phyloP scores from a whole-genome alignment of 495 filamentous ascomycete genomes.

The Aspergillus ostianus region DNA sequence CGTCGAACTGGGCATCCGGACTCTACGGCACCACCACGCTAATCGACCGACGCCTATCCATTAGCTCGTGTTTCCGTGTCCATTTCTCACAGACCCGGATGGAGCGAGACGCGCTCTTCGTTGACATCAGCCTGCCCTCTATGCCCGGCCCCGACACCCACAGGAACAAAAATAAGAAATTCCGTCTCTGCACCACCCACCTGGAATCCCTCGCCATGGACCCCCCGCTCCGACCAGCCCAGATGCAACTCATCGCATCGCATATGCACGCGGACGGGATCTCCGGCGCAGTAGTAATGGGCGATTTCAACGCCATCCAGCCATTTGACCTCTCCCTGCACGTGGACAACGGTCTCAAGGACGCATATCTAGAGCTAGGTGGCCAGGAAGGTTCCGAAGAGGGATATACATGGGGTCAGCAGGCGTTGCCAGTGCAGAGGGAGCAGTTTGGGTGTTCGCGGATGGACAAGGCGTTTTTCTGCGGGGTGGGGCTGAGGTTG shows the following conservation, averaged over 20 bases:
- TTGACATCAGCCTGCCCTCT: slow-evolving; percentile 1
- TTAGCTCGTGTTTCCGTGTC: slow-evolving; percentile 2
- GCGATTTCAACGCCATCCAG: slow-evolving; percentile 16
- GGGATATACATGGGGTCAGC: slow-evolving; percentile 17
- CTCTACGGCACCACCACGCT: slow-evolving; percentile 13
- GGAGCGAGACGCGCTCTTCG: slow-evolving; percentile 16
- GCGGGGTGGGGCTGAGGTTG: slow-evolving; percentile 2
- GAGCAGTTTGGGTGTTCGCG: slow-evolving; percentile 11
- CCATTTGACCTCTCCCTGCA: slow-evolving; percentile 12
- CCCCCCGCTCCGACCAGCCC: slow-evolving; percentile 7
- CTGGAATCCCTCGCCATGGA: slow-evolving; percentile 11
- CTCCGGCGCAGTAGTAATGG: slow-evolving; percentile 1
- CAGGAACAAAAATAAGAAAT: neutral
- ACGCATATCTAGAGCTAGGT: slow-evolving; percentile 12
- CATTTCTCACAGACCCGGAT: slow-evolving; percentile 12
- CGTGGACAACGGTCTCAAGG: slow-evolving; percentile 9
- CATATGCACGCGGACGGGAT: slow-evolving; percentile 2
- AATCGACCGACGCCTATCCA: neutral
- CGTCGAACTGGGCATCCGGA: slow-evolving; percentile 1
- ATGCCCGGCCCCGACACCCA: no score
- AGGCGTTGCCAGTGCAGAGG: slow-evolving; percentile 4
- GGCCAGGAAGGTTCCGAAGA: slow-evolving; percentile 9
- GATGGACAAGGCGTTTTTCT: slow-evolving; percentile 16
- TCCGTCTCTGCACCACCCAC: slow-evolving; percentile 13
- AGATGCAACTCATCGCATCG: slow-evolving; percentile 6